Percentiles rank a stretch among this genome's conserved stretches.
Evolutionary conservation across 2,329 filamentous ascomycete species (phyloP).

Genomic region (Remersonia thermophila): DNA sequence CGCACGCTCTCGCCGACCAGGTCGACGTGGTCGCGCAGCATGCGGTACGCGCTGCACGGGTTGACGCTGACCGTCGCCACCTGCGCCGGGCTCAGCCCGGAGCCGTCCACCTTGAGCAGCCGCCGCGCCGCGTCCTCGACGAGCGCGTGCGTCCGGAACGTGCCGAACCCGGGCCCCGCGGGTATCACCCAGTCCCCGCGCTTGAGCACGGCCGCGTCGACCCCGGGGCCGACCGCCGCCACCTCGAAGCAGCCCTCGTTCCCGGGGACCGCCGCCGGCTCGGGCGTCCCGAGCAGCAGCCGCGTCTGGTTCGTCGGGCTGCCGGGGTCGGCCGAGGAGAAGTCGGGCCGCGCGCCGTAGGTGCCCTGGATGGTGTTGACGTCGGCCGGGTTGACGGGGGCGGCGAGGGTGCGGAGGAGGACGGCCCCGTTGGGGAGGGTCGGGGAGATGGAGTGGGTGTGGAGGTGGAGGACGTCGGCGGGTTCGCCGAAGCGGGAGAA

Average conservation of each 20-base stretch:
- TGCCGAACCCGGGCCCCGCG: conserved; percentile 70
- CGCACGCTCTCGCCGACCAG: conserved; percentile 34
- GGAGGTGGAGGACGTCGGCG: conserved; percentile 54
- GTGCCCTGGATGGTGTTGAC: conserved; percentile 97
- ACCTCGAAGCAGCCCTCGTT: conserved; percentile 95
- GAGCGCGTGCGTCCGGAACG: conserved; percentile 86
- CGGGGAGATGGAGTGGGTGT: conserved; percentile 66
- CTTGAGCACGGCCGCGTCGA: conserved; percentile 32
- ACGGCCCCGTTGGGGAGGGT: conserved; percentile 51
- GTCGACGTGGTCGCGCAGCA: conserved; percentile 68
- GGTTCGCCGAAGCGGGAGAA: conserved; percentile 67
- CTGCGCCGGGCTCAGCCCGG: conserved; percentile 59
- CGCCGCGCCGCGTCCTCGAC: conserved; percentile 38
- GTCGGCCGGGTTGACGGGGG: conserved; percentile 92
- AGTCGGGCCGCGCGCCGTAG: conserved; percentile 74
- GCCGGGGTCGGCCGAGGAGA: conserved; percentile 35
- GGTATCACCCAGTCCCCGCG: conserved; percentile 94
- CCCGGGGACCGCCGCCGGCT: conserved; percentile 66
- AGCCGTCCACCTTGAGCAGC: conserved; percentile 47
- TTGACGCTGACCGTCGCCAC: conserved; percentile 86
- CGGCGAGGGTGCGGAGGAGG: conserved; percentile 76
- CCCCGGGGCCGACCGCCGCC: conserved; percentile 50
- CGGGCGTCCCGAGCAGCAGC: conserved; percentile 52
- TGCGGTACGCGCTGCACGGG: conserved; percentile 85
- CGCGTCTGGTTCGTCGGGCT: no score